These are phyloP conservation scores for Suhomyces atakaporum DNA, from an alignment of 1,139 yeast genomes.

Conservation along the genomic window DNA sequence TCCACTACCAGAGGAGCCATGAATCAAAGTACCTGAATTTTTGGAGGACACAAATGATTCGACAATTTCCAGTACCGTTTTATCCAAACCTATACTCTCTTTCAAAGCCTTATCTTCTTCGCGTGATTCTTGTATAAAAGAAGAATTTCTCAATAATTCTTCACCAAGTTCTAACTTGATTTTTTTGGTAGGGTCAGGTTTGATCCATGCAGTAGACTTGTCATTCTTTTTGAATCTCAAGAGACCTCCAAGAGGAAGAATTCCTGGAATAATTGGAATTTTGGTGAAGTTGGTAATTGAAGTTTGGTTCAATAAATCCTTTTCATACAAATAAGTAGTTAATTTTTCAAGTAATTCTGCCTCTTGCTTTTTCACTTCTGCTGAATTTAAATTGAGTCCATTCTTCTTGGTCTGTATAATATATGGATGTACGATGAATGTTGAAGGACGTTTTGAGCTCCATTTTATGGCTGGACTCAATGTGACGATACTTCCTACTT, in stretches of 20 bases:
- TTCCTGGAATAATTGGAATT: constrained; percentile 49
- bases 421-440: constrained; percentile 56
- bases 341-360: constrained; percentile 21
- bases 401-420: constrained; percentile 44
- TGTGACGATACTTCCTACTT: constrained; percentile 56
- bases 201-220: constrained; percentile 48
- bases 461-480: constrained; percentile 52
- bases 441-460: constrained; percentile 41
- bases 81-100: constrained; percentile 61
- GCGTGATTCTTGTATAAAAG: constrained; percentile 37
- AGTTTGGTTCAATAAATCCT: constrained; percentile 18
- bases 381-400: constrained; percentile 29
- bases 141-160: constrained; percentile 52
- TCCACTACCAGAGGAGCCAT: constrained; percentile 83
- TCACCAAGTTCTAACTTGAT: constrained; percentile 53
- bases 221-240: constrained; percentile 53
- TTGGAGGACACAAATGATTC: constrained; percentile 48
- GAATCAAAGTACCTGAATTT: constrained; percentile 55
- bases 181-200: constrained; percentile 31
- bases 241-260: constrained; percentile 65
- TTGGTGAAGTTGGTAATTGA: constrained; percentile 52
- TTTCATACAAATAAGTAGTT: constrained; percentile 21
- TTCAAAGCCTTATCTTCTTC: constrained; percentile 11
- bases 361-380: constrained; percentile 32
- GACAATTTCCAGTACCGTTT: constrained; percentile 41